Conservation (phyloP, 805 yeast genomes). For the Kregervanrija fluxuum region DNA sequence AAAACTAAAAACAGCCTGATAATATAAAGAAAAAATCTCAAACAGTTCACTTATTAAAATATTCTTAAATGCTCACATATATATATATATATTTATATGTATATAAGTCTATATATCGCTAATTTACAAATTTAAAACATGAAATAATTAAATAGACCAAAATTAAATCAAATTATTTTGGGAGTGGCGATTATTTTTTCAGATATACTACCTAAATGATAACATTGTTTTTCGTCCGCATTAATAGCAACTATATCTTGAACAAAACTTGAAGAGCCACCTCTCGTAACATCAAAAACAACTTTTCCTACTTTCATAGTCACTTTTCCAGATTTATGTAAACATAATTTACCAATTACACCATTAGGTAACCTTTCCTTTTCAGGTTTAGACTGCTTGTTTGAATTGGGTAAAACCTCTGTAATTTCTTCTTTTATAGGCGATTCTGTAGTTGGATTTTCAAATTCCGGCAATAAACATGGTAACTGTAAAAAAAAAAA, state of each 20-base stretch:
- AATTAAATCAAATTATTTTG: constrained; percentile 8
- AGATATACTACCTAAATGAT: constrained; percentile 46
- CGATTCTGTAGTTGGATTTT: constrained; percentile 3
- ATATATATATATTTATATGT: not conserved
- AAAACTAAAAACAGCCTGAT: constrained; percentile 14
- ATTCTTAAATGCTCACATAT: not conserved
- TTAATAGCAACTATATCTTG: constrained; percentile 59
- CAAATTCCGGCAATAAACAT: constrained; percentile 20
- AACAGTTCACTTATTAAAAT: not conserved
- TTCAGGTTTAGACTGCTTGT: not conserved
- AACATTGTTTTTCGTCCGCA: constrained; percentile 33
- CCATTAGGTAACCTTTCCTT: constrained; percentile 35
- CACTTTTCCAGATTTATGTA: constrained; percentile 79
- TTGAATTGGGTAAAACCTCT: not conserved
- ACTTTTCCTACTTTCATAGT: constrained; percentile 68
- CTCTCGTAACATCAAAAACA: constrained; percentile 61
- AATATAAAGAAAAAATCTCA: not conserved
- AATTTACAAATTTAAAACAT: not conserved
- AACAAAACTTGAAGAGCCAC: constrained; percentile 59
- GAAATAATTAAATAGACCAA: constrained; percentile 1
- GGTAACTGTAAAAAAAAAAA: constrained; percentile 27
- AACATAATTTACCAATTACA: constrained; percentile 61
- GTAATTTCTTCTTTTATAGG: constrained; percentile 6
- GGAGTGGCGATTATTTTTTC: constrained; percentile 59
- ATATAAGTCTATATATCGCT: not conserved